Base-by-base conservation (phyloP, 2,329 filamentous ascomycete species). In the Aspergillus fumigatus region DNA sequence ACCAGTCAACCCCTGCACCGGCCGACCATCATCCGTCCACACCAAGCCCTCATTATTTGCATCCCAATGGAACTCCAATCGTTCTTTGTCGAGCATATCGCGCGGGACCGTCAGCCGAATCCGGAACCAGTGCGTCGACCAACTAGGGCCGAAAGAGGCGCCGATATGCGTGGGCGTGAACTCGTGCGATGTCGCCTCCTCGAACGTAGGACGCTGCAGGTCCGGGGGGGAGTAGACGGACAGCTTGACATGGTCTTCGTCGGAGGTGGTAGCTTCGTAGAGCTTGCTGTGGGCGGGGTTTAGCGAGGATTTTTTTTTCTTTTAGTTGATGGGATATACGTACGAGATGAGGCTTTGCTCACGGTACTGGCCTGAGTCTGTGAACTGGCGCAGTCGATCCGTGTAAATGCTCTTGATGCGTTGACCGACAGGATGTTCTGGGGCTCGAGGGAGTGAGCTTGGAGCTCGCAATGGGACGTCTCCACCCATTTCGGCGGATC, bases 121-220 rank as follows among this genome's bases (percentile, higher is more conserved):
- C 66, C 87, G 90, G 82, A 99, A 96, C 94, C 94, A 99, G 74
- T 97, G 94, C 8, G 94, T 99, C 1, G 92, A 89, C 94, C 94
- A 99, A 38, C 92, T 94, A 1, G 94, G 94, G 0, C 94, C 94
- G 65, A 97, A 97, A 6, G 80, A 85, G 56, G 88, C 82, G 57
- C 93, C 92, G 54, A 92, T 85, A 19, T 83, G 79, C 8, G 92
- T 89, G 50, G 87, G 82, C 52, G 82, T 83, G 78, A 93, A 99
- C 6, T 87, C 78, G 64, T 95, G 86, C n/a, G 79, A 82, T 11
- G 80, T 85, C 11, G 92, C 93, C 55, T 97, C 90, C 61, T 92
- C 78, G 77, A 99, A 99, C 3, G 88, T 87, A 2, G 94, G 94
- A 17, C 94, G 86, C 26, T 86, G 82, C 51, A 90, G 85, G 66